phyloP scores from a whole-genome alignment of 164 flowering plant genomes.

The Magnolia kwangsiensis region DNA sequence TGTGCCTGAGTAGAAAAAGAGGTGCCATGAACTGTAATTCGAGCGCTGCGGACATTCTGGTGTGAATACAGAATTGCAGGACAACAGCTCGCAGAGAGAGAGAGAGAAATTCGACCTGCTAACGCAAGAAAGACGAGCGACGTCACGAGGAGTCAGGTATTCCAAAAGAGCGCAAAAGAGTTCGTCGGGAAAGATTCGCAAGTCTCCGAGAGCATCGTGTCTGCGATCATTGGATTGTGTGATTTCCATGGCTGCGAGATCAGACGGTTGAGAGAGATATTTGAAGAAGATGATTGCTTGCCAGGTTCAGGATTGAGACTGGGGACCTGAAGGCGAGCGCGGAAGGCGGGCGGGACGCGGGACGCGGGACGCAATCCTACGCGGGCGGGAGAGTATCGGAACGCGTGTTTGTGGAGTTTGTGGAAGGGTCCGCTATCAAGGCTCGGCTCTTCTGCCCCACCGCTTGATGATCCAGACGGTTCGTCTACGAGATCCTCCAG shows the following conservation, averaged over 20 bases:
- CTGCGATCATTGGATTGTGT: conserved; percentile 47
- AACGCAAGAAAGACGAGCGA: conserved; percentile 80
- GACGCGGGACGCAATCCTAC: neutral
- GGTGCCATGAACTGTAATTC: no score
- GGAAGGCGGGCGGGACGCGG: neutral
- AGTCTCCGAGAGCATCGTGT: conserved; percentile 66
- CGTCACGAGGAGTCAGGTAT: conserved; percentile 54
- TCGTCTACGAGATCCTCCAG: no score
- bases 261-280: neutral
- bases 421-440: no score
- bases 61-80: no score
- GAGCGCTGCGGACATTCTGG: no score
- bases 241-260: conserved; percentile 18
- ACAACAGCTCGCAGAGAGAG: neutral
- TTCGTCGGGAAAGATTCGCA: conserved; percentile 71
- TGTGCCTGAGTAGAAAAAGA: no score
- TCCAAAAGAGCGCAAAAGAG: conserved; percentile 49
- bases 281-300: neutral
- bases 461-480: no score
- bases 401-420: no score
- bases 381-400: no score
- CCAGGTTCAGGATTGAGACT: neutral
- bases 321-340: neutral
- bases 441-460: no score
- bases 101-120: conserved; percentile 60